Evolutionary conservation across 768 basidiomycete genomes (phyloP), one percentile per base, ranked within the genome.

Genomic region (Collybia mongolica): DNA sequence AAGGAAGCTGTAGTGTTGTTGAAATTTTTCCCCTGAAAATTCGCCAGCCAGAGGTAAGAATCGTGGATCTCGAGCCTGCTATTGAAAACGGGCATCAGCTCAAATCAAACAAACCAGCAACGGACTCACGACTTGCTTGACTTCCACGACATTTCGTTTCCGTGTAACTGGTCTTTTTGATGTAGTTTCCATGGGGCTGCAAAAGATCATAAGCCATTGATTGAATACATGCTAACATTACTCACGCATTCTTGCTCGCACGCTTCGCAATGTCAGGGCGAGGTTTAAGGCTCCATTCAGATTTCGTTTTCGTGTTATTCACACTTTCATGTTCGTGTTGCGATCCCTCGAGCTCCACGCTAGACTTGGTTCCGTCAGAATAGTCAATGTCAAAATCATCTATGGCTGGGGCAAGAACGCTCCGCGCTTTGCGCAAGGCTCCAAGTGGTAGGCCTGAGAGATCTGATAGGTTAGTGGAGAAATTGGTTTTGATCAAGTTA

Each of bases 21-120:
- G 79, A 64, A 91, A 94, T 28, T 81, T 81, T 40, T 82, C 68
- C 0, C 75, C 59, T 14, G 85, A 81, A 56, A 87, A 83, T 53
- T 81, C 74, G 12, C 93, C 93, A 12, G 87, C 74, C 7, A 88
- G 68, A 22, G 83, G 76, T 22, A 88, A 72, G 69, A 98, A 98
- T 41, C 94, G 82, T 1, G 95, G 94, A 69, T 98, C 94, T 24
- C 93, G 82, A 12, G 84, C 65, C 67, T 85, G 81, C 93, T 95
- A 55, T 24, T 19, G 18, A 38, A 19, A 46, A 15, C 29, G 17
- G 11, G 15, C 28, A 22, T 40, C 53, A 5, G 57, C 50, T 39
- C 41, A 20, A 37, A 39, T 23, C 18, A 5, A 36, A 14, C 35
- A 23, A 52, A 37, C n/a, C n/a, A 44, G 44, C 44, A 46, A 22